Conservation (phyloP, 345 rosid genomes). For the Crucihimalaya himalaica region DNA sequence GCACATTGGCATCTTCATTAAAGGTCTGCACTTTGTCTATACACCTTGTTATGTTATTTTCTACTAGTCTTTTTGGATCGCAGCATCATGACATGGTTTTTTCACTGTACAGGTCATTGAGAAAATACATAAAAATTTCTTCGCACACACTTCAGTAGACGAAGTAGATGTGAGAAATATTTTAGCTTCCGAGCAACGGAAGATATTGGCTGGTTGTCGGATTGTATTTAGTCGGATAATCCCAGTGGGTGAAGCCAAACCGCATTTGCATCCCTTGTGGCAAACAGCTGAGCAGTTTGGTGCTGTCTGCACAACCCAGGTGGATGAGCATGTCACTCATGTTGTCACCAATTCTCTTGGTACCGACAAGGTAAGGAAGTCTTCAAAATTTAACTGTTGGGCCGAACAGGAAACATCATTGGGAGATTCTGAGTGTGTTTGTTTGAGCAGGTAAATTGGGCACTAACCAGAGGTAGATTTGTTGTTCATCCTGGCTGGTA, state of each 20-base stretch:
- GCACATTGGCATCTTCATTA: constrained; percentile 91
- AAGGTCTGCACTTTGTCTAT: constrained; percentile 58
- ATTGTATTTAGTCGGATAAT: constrained; percentile 89
- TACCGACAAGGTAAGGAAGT: constrained; percentile 80
- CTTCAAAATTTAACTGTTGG: neutral
- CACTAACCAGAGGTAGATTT: constrained; percentile 66
- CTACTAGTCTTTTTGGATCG: constrained; percentile 16
- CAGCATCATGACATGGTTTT: constrained; percentile 25
- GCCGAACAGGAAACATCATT: neutral
- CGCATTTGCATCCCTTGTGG: constrained; percentile 95
- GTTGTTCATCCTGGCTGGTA: constrained; percentile 99
- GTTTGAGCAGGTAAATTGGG: constrained; percentile 92
- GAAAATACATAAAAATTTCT: constrained; percentile 75
- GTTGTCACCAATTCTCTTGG: constrained; percentile 96
- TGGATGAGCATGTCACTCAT: constrained; percentile 93
- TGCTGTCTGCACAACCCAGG: constrained; percentile 86
- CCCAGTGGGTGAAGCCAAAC: constrained; percentile 93
- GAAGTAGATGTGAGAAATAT: constrained; percentile 91
- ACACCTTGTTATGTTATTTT: constrained; percentile 10
- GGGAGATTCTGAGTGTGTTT: constrained; percentile 29
- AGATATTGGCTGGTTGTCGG: constrained; percentile 83
- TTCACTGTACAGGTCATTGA: constrained; percentile 75
- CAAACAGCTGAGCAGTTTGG: constrained; percentile 98
- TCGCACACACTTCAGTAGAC: constrained; percentile 65
- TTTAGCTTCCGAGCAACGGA: constrained; percentile 80